These are phyloP conservation scores for Calycina marina DNA, from an alignment of 2,329 filamentous ascomycete species.

Conservation along the genomic window DNA sequence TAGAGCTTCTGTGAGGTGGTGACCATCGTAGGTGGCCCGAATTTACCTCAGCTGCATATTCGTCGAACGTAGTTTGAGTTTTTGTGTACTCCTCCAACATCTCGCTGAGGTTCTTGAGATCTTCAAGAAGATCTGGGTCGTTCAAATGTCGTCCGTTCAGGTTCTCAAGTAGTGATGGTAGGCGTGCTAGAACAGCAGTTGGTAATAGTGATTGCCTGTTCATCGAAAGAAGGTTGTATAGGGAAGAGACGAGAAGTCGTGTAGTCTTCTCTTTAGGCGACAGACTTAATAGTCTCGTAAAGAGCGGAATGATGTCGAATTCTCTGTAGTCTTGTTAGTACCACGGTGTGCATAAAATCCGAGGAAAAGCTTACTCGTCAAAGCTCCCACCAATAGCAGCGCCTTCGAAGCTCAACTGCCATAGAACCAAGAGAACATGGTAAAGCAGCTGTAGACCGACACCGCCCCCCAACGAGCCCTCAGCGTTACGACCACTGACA, in stretches of 20 bases:
- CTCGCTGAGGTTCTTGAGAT: constrained; percentile 44
- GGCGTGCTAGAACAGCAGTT: constrained; percentile 70
- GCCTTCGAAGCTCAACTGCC: constrained; percentile 94
- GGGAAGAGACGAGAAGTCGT: constrained; percentile 73
- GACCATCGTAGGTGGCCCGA: constrained; percentile 61
- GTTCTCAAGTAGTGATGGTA: constrained; percentile 54
- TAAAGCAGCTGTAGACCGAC: constrained; percentile 89
- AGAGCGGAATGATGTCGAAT: constrained; percentile 81
- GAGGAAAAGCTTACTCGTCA: constrained; percentile 53
- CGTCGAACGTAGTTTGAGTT: constrained; percentile 36
- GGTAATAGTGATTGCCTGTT: constrained; percentile 65
- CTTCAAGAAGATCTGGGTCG: constrained; percentile 49
- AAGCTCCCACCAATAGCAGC: constrained; percentile 58
- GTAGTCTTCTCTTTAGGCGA: constrained; percentile 98
- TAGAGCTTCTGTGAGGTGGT: constrained; percentile 55
- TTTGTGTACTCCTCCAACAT: constrained; percentile 53
- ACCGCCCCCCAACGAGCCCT: constrained; percentile 55
- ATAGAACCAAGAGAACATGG: constrained; percentile 81
- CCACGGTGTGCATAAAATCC: background rate
- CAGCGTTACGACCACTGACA: constrained; percentile 38
- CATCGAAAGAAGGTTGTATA: constrained; percentile 66
- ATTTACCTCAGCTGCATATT: constrained; percentile 49
- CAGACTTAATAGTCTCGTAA: constrained; percentile 79
- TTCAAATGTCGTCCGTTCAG: constrained; percentile 46
- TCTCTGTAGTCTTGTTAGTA: constrained; percentile 43